A percentile compares a stretch with the other conserved stretches of the same genome.
Conservation (phyloP, 2,329 filamentous ascomycete genomes). For the Mollisiaceae sp. region DNA sequence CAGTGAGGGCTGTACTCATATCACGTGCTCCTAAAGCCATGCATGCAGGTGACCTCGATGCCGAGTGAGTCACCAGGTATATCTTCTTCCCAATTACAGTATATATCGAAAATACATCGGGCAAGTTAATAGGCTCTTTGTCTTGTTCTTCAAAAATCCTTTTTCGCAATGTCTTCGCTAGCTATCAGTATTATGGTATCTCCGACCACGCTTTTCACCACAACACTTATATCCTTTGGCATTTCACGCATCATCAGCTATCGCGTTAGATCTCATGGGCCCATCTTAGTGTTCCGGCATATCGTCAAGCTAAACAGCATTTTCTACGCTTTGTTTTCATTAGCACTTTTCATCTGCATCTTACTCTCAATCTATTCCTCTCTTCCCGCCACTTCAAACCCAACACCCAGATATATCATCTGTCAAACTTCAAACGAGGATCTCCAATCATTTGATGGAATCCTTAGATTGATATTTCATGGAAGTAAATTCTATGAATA, state of each 20-base stretch:
- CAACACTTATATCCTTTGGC: not conserved
- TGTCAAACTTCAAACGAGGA: not conserved
- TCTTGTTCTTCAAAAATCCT: not conserved
- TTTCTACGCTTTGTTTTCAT: not conserved
- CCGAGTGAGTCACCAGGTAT: slow-evolving; percentile 1
- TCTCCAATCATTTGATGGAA: not conserved
- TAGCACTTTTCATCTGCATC: not conserved
- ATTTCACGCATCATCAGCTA: not conserved
- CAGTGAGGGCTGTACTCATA: not conserved
- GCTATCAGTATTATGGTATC: not conserved
- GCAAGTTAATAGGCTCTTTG: not conserved
- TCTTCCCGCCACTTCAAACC: not conserved
- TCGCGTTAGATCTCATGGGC: not conserved
- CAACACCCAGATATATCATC: not conserved
- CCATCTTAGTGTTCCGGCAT: not conserved
- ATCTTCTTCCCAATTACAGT: not conserved
- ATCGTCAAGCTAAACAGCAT: not conserved
- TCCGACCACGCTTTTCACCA: not conserved
- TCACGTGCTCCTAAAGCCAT: not conserved
- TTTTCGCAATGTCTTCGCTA: not conserved
- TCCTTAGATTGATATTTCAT: slow-evolving; percentile 33
- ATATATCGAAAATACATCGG: not conserved
- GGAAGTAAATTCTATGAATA: slow-evolving; percentile 44
- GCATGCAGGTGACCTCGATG: not conserved
- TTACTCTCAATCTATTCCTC: not conserved